Percentiles rank a stretch among this genome's conserved stretches.
phyloP scores from a whole-genome alignment of 164 flowering plant species.

The Cinnamomum chago region DNA sequence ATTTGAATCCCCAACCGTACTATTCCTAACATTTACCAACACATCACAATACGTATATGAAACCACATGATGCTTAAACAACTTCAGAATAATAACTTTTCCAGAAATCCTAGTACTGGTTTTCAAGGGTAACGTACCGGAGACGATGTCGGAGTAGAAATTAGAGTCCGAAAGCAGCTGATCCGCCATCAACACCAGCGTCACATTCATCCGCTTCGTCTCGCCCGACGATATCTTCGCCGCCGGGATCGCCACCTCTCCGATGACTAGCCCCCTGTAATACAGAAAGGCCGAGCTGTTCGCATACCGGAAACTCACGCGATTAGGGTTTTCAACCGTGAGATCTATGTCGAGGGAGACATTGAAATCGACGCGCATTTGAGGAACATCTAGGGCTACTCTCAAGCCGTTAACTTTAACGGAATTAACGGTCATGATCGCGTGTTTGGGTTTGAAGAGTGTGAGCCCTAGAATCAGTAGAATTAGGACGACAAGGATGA shows the following conservation, averaged over 20 bases:
- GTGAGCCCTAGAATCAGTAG: conserved; percentile 50
- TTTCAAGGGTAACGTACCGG: conserved; percentile 28
- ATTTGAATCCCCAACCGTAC: conserved; percentile 22
- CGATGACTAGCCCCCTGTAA: conserved; percentile 51
- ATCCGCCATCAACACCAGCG: conserved; percentile 63
- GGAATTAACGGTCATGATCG: conserved; percentile 43
- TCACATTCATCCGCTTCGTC: conserved; percentile 34
- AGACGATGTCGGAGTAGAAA: conserved; percentile 24
- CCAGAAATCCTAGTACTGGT: conserved; percentile 38
- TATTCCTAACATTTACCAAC: conserved; percentile 25
- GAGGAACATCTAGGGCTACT: conserved; percentile 27
- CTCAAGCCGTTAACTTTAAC: conserved; percentile 29
- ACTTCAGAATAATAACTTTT: conserved; percentile 35
- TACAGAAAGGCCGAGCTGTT: conserved; percentile 41
- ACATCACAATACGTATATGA: conserved; percentile 53
- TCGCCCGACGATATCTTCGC: conserved; percentile 42
- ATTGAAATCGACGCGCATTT: conserved; percentile 39
- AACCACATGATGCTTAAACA: conserved; percentile 45
- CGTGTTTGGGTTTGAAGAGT: conserved; percentile 58
- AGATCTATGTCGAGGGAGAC: conserved; percentile 38
- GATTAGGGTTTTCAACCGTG: conserved; percentile 66
- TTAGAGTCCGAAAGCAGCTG: conserved; percentile 24
- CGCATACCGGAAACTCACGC: conserved; percentile 50
- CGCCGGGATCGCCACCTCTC: conserved; percentile 57
- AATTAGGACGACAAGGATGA: conserved; percentile 23